phyloP scores from a whole-genome alignment of 2,329 filamentous ascomycete species.

The Laburnicola sp. region DNA sequence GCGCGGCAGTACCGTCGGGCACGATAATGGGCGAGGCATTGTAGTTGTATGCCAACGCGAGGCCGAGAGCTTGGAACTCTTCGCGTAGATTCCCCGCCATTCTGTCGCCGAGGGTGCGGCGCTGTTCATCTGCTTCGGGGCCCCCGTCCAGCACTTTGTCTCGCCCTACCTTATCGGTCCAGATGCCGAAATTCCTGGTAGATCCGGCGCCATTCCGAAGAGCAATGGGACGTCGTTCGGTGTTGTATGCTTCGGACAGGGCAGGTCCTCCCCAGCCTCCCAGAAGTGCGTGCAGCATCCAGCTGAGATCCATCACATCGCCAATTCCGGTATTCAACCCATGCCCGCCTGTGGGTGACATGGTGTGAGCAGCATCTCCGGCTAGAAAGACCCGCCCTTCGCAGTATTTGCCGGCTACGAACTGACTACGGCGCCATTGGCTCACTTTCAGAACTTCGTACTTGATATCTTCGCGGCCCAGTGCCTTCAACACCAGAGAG shows the following conservation, averaged over 20 bases:
- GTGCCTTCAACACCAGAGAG: too few relatives aligned
- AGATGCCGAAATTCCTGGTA: too few relatives aligned
- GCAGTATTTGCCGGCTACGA: slow-evolving; percentile 29
- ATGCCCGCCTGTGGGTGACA: slow-evolving; percentile 43
- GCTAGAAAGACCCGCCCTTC: slow-evolving; percentile 21
- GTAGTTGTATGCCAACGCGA: too few relatives aligned
- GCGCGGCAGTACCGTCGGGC: too few relatives aligned
- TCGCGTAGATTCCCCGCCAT: too few relatives aligned
- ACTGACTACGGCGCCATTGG: slow-evolving; percentile 35
- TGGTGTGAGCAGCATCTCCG: slow-evolving; percentile 37
- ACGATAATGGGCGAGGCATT: too few relatives aligned
- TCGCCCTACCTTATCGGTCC: too few relatives aligned
- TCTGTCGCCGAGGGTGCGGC: too few relatives aligned
- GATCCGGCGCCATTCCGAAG: slow-evolving; percentile 23
- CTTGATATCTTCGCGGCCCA: too few relatives aligned
- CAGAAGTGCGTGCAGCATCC: slow-evolving; percentile 38
- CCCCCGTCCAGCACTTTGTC: too few relatives aligned
- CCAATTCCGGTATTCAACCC: slow-evolving; percentile 46
- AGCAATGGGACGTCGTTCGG: slow-evolving; percentile 34
- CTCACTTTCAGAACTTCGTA: slow-evolving; percentile 40
- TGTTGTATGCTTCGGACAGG: slow-evolving; percentile 33
- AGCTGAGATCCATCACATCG: slow-evolving; percentile 44
- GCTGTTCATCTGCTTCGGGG: too few relatives aligned
- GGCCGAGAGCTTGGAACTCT: too few relatives aligned
- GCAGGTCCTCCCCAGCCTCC: slow-evolving; percentile 26